Evolutionary conservation across 208 protist genomes (phyloP).

Genomic region (Leishmania tarentolae): DNA sequence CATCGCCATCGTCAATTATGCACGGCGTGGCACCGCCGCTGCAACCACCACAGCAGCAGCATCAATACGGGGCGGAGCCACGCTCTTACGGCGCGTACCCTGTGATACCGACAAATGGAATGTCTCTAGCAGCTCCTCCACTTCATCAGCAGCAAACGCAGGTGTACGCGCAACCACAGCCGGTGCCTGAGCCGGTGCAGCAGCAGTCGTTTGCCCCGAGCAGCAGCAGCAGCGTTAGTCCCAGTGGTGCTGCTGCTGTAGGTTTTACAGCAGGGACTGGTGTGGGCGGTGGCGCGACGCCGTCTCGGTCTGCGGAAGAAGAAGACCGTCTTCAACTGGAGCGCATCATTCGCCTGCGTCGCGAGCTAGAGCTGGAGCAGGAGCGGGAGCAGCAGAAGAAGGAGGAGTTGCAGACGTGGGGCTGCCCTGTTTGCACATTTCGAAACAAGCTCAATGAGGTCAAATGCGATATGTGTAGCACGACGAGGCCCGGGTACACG

Average conservation of each 20-base stretch:
- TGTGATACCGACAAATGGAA: not conserved
- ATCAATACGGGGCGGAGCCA: not conserved
- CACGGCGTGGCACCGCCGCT: not conserved
- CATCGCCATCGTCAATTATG: slow-evolving; percentile 2
- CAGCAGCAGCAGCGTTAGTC: not conserved
- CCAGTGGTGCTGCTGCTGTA: slow-evolving; percentile 3
- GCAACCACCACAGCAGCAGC: slow-evolving; percentile 11
- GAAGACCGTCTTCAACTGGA: slow-evolving; percentile 79
- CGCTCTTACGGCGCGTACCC: not conserved
- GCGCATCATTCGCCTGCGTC: slow-evolving; percentile 81
- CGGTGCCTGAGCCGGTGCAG: slow-evolving; percentile 1
- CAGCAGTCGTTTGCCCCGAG: not conserved
- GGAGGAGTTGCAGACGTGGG: slow-evolving; percentile 74
- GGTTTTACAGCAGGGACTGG: not conserved
- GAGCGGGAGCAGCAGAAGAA: slow-evolving; percentile 70
- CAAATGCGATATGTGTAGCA: slow-evolving; percentile 73
- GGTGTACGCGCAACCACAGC: slow-evolving; percentile 2
- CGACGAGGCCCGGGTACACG: slow-evolving; percentile 49
- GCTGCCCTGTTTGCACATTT: slow-evolving; percentile 75
- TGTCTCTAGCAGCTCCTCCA: slow-evolving; percentile 5
- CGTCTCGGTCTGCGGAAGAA: slow-evolving; percentile 43
- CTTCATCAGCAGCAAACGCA: slow-evolving; percentile 11
- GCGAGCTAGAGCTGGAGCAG: slow-evolving; percentile 78
- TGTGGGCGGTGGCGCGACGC: not conserved
- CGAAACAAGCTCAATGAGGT: slow-evolving; percentile 57